These are phyloP conservation scores for Sedum album DNA, from an alignment of 164 flowering plant genomes.

Conservation along the genomic window DNA sequence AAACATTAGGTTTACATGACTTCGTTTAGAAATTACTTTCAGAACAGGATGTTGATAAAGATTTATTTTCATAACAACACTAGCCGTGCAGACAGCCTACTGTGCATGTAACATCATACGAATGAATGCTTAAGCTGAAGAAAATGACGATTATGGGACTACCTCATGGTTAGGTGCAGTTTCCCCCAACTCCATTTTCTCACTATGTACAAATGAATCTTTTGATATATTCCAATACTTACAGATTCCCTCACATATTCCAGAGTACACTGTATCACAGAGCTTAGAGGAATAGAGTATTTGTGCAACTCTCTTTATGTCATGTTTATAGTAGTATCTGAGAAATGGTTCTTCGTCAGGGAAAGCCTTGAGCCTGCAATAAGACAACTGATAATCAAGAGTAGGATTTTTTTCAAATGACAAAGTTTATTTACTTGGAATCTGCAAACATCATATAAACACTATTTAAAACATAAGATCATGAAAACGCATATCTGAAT, in stretches of 20 bases:
- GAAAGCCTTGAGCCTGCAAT: slow-evolving; percentile 56
- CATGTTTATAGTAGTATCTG: slow-evolving; percentile 61
- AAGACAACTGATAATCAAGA: slow-evolving; percentile 8
- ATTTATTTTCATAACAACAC: not conserved
- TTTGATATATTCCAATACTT: slow-evolving; percentile 60
- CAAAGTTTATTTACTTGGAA: not conserved
- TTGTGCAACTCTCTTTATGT: slow-evolving; percentile 50
- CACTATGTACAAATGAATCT: slow-evolving; percentile 17
- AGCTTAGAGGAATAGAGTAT: slow-evolving; percentile 41
- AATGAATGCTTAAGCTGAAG: not conserved
- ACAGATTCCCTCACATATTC: slow-evolving; percentile 51
- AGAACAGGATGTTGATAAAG: not conserved
- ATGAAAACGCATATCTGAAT: not conserved
- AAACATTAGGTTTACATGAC: not conserved
- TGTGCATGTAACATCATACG: not conserved
- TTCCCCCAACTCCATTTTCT: slow-evolving; percentile 12
- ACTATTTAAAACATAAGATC: not conserved
- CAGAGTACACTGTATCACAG: slow-evolving; percentile 36
- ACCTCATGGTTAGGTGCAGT: slow-evolving; percentile 15
- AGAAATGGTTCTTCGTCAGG: slow-evolving; percentile 21
- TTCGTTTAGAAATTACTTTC: not conserved
- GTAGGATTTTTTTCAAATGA: not conserved
- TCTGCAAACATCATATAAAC: not conserved
- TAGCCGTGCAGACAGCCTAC: not conserved
- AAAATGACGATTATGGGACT: slow-evolving; percentile 14